Base-by-base conservation (phyloP, 2,329 filamentous ascomycete species). In the Xylariaceae sp. region DNA sequence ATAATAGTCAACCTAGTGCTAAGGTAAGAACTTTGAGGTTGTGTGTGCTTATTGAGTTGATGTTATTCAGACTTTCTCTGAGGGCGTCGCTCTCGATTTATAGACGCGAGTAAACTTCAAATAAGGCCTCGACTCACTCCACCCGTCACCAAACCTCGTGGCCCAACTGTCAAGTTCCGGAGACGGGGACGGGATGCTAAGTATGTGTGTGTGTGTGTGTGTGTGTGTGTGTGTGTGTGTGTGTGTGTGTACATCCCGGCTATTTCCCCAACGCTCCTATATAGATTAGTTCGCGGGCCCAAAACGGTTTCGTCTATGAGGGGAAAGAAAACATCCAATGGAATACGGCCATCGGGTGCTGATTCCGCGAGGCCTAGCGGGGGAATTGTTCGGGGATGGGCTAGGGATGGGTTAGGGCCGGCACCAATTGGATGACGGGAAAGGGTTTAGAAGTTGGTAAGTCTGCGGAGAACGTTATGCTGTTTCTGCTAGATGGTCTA, bases 401-500 rank as follows among this genome's bases (percentile, higher is more conserved):
- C 8, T 37, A 9, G 35, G 4, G 8, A 7, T 7, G 4, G 12
- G 35, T 37, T 11, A 11, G 35, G 35, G 5, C 12, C 12, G 6
- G 32, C 37, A 4, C 40, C 40, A 3, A 62, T 62, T 60, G 60
- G 58, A 54, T 54, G 19, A 12, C 12, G 44, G 19, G n/a, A 19
- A 19, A 19, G 19, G 2, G 19, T 19, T 19, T 2, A 19, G 19
- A 19, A 19, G 19, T 19, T 41, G 55, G 59, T 11, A 12, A 58
- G 51, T 50, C 58, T 60, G 65, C 60, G 64, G 64, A 58, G 59
- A 60, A 49, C 12, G 55, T 43, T 47, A 51, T 43, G 49, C 56
- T 55, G 57, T 49, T 51, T 37, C 8, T 19, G 19, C 19, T 19
- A 19, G 19, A 19, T 19, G 19, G 19, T 19, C 19, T 19, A 19